Evolutionary conservation across 78 protist species (phyloP).

Genomic region (Dictyostelium purpureum): DNA sequence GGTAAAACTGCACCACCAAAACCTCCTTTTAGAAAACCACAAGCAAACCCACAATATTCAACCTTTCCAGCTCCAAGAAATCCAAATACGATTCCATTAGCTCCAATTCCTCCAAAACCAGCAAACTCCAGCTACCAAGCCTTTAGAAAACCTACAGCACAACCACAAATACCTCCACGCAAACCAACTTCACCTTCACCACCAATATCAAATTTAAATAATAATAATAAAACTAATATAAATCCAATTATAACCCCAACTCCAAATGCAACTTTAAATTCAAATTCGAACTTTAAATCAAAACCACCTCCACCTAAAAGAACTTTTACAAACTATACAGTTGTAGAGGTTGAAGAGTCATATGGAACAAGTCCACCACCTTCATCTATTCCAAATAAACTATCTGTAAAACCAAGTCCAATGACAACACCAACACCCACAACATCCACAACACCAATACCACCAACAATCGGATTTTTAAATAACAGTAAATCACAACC

Average conservation of each 20-base stretch:
- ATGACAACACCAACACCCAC: too few relatives aligned
- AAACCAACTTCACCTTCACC: conserved; percentile 7
- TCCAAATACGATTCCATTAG: not conserved
- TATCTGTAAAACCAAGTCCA: not conserved
- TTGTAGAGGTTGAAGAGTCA: not conserved
- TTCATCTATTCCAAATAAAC: too few relatives aligned
- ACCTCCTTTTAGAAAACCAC: not conserved
- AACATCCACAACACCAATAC: too few relatives aligned
- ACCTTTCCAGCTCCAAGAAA: not conserved
- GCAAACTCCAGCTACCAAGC: not conserved
- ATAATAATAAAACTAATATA: not conserved
- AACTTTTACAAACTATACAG: not conserved
- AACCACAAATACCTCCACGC: conserved; percentile 17
- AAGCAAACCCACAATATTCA: not conserved
- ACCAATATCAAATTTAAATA: not conserved
- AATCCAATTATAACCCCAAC: not conserved
- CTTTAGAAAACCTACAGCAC: not conserved
- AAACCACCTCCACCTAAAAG: conserved; percentile 20
- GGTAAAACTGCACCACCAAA: not conserved
- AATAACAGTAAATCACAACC: not conserved
- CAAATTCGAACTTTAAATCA: conserved; percentile 3
- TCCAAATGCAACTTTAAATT: not conserved
- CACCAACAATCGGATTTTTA: too few relatives aligned
- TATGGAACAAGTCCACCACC: not conserved
- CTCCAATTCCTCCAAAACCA: conserved; percentile 9